phyloP scores from a whole-genome alignment of 2,329 filamentous ascomycete genomes.

The Aulographum hederae region DNA sequence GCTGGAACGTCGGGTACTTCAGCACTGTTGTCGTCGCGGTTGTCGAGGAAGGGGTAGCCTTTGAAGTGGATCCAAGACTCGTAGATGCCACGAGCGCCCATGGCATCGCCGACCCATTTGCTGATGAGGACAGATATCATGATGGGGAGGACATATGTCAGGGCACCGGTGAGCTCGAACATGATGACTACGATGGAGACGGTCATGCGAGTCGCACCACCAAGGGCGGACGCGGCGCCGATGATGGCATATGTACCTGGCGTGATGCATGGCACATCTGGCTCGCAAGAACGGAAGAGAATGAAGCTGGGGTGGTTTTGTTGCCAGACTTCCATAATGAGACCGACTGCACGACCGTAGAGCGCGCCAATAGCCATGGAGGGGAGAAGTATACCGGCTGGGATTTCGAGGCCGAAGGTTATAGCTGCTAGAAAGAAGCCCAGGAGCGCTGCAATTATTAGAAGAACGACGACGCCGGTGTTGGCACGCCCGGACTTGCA shows the following conservation, averaged over 20 bases:
- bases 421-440: constrained; percentile 73
- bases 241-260: constrained; percentile 95
- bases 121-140: constrained; percentile 98
- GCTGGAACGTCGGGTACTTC: constrained; percentile 68
- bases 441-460: constrained; percentile 64
- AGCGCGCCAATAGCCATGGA: constrained; percentile 92
- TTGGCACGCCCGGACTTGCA: constrained; percentile 78
- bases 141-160: constrained; percentile 74
- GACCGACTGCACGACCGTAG: constrained; percentile 73
- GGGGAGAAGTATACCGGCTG: constrained; percentile 86
- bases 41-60: constrained; percentile 88
- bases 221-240: constrained; percentile 83
- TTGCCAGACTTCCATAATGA: constrained; percentile 79
- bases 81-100: constrained; percentile 86
- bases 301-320: constrained; percentile 58
- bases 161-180: constrained; percentile 41
- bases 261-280: constrained; percentile 73
- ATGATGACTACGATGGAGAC: constrained; percentile 98
- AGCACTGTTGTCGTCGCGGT: constrained; percentile 50
- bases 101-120: constrained; percentile 95
- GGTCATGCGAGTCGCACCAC: constrained; percentile 87
- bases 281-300: constrained; percentile 63
- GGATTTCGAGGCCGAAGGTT: constrained; percentile 87
- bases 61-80: constrained; percentile 96
- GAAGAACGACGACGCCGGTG: constrained; percentile 61